Percentiles rank a stretch among this genome's conserved stretches.
These are phyloP conservation scores for Cordyceps cateniannulata DNA, from an alignment of 2,329 filamentous ascomycete species.

Conservation along the genomic window DNA sequence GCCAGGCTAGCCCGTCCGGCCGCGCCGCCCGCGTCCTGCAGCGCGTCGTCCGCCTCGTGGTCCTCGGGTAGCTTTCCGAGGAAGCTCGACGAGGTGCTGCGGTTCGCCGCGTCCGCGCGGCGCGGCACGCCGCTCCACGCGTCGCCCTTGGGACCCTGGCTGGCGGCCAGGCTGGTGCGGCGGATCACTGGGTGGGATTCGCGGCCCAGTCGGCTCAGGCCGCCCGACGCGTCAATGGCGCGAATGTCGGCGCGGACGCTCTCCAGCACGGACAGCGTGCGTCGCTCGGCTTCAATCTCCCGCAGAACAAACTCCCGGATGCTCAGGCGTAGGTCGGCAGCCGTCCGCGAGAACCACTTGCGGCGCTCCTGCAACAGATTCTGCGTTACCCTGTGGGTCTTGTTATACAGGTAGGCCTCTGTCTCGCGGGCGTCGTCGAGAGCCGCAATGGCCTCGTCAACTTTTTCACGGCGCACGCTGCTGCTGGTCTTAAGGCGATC, in stretches of 20 bases:
- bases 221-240: conserved; percentile 84
- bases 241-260: conserved; percentile 88
- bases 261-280: conserved; percentile 88
- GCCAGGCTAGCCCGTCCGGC: conserved; percentile 43
- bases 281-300: conserved; percentile 90
- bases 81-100: conserved; percentile 70
- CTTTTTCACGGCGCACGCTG: conserved; percentile 87
- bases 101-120: conserved; percentile 67
- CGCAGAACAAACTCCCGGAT: conserved; percentile 90
- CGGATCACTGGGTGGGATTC: conserved; percentile 75
- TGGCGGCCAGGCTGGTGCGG: conserved; percentile 71
- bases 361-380: conserved; percentile 86
- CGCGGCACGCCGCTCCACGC: conserved; percentile 94
- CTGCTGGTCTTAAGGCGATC: conserved; percentile 83
- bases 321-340: conserved; percentile 73
- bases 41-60: conserved; percentile 40
- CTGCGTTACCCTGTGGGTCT: conserved; percentile 81
- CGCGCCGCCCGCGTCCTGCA: conserved; percentile 33
- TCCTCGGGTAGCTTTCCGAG: conserved; percentile 60
- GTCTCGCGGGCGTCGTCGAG: conserved; percentile 81
- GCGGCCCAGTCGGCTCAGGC: conserved; percentile 80
- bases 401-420: conserved; percentile 75
- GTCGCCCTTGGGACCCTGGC: conserved; percentile 95
- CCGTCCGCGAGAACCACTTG: conserved; percentile 83
- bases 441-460: conserved; percentile 90